A percentile compares a stretch with the other conserved stretches of the same genome.
phyloP scores from a whole-genome alignment of 2,329 filamentous ascomycete species.

The Ascochyta rabiei region DNA sequence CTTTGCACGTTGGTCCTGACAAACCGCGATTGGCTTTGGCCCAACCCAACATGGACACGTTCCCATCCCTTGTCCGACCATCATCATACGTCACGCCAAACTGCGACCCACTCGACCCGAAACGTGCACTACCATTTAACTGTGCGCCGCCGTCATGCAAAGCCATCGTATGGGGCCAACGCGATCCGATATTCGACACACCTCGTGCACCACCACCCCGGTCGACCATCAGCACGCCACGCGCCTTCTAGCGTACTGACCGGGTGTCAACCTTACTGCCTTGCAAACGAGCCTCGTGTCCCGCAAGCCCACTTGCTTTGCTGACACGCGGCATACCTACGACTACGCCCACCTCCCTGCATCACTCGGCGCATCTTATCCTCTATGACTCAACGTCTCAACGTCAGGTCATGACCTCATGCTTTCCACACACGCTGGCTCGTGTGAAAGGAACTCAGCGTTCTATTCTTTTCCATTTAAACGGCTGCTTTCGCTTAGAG shows the following conservation, averaged over 20 bases:
- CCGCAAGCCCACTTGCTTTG: conserved; percentile 24
- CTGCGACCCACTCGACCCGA: conserved; percentile 23
- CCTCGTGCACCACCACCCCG: conserved; percentile 30
- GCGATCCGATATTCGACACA: conserved; percentile 36
- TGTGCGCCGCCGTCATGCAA: conserved; percentile 32
- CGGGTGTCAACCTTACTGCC: conserved; percentile 26
- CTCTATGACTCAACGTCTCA: conserved; percentile 33
- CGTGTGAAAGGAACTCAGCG: conserved; percentile 42
- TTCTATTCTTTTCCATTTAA: conserved; percentile 30
- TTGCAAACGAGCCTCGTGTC: conserved; percentile 22
- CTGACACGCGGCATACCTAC: conserved; percentile 25
- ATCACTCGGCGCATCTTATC: conserved; percentile 23
- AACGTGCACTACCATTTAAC: conserved; percentile 21
- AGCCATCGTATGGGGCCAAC: conserved; percentile 29
- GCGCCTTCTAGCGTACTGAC: conserved; percentile 16
- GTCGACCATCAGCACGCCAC: conserved; percentile 7
- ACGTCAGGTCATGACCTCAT: conserved; percentile 28
- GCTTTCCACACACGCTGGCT: conserved; percentile 43
- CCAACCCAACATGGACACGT: conserved; percentile 31
- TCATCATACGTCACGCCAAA: conserved; percentile 25
- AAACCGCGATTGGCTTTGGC: conserved; percentile 33
- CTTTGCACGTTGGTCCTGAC: conserved; percentile 23
- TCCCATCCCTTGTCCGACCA: conserved; percentile 9
- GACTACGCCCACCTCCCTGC: conserved; percentile 19
- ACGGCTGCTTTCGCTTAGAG: conserved; percentile 31